Percentiles rank a stretch among this genome's conserved stretches.
phyloP scores from a whole-genome alignment of 805 yeast species.

The Pichia nanzhaoensis region DNA sequence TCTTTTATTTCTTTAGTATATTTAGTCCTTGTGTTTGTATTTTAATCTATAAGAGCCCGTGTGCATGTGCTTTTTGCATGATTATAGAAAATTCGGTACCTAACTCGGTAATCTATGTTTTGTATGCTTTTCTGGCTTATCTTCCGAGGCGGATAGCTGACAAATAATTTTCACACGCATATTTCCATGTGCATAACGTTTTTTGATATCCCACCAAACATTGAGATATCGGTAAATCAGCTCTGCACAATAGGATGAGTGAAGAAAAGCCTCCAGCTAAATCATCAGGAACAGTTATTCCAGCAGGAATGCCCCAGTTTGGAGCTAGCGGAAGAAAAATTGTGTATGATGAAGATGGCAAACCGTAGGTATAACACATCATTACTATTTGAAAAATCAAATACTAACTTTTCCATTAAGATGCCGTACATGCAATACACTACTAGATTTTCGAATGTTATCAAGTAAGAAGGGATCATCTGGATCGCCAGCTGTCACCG shows the following conservation, averaged over 20 bases:
- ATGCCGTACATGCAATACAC: slow-evolving; percentile 83
- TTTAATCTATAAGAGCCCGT: no score
- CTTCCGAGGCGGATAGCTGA: no score
- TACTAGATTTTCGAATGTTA: slow-evolving; percentile 72
- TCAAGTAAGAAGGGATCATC: slow-evolving; percentile 23
- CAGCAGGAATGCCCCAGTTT: slow-evolving; percentile 32
- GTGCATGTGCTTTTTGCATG: no score
- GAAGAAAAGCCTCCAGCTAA: neutral
- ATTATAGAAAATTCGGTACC: no score
- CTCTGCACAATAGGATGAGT: neutral
- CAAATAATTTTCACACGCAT: no score
- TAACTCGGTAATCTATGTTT: no score
- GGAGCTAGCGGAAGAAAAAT: slow-evolving; percentile 64
- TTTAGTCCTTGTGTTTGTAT: slow-evolving; percentile 3
- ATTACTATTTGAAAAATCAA: neutral
- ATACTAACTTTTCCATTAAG: slow-evolving; percentile 4
- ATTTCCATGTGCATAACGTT: no score
- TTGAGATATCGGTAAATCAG: no score
- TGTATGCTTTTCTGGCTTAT: neutral
- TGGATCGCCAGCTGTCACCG: slow-evolving; percentile 9
- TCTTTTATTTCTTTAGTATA: neutral
- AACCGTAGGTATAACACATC: slow-evolving; percentile 60
- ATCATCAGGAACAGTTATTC: neutral
- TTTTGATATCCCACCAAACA: no score
- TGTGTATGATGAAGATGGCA: slow-evolving; percentile 81